Evolutionary conservation across 2,329 filamentous ascomycete genomes (phyloP).

Genomic region (Ceratocystis harringtonii): DNA sequence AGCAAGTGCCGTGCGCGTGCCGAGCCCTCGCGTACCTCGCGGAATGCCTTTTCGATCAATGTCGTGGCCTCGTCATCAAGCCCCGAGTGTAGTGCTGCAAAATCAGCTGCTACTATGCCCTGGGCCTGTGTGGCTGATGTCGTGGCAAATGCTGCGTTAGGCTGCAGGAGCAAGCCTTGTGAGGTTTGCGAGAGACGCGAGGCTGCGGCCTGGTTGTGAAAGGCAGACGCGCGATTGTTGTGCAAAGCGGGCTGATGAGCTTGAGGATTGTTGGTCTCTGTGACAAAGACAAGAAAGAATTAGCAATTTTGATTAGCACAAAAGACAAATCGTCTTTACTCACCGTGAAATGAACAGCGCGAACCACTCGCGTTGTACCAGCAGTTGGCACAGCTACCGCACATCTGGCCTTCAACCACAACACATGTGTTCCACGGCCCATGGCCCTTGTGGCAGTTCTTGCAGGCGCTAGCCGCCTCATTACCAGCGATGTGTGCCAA

Average conservation of each 20-base stretch:
- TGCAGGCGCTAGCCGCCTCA: constrained; percentile 35
- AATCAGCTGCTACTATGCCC: neutral
- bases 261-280: constrained; percentile 33
- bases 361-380: constrained; percentile 49
- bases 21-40: constrained; percentile 31
- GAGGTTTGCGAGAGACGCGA: constrained; percentile 18
- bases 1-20: constrained; percentile 33
- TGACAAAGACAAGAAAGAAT: neutral
- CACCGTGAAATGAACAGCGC: constrained; percentile 46
- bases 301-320: neutral
- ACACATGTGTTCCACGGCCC: constrained; percentile 45
- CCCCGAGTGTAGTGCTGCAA: constrained; percentile 21
- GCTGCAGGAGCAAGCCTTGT: constrained; percentile 6
- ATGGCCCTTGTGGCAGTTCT: constrained; percentile 45
- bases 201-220: constrained; percentile 16
- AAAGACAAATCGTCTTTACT: constrained; percentile 20
- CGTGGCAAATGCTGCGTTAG: neutral
- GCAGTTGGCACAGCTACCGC: constrained; percentile 46
- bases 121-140: neutral
- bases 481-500: constrained; percentile 43
- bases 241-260: constrained; percentile 22
- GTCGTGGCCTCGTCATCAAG: constrained; percentile 26
- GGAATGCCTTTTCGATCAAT: constrained; percentile 33
- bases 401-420: constrained; percentile 46
- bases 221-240: constrained; percentile 8